A percentile compares a stretch with the other conserved stretches of the same genome.
Evolutionary conservation across 164 flowering plant species (phyloP).

Genomic region (Chimonanthus salicifolius): DNA sequence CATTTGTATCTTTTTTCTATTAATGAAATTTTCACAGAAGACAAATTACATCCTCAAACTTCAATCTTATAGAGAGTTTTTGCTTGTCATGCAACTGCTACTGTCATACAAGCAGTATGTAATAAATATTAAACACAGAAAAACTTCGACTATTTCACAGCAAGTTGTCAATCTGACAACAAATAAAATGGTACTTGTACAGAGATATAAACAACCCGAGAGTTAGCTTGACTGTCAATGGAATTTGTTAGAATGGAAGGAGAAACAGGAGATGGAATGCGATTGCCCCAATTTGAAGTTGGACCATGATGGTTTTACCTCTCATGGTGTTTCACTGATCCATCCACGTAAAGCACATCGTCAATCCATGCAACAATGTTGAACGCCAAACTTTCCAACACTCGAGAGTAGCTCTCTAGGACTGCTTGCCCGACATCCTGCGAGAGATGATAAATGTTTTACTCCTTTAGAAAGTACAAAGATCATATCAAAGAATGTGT

Average conservation of each 20-base stretch:
- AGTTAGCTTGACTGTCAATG: not conserved
- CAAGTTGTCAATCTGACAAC: constrained; percentile 11
- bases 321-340: constrained; percentile 29
- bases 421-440: constrained; percentile 96
- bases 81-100: not conserved
- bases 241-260: not conserved
- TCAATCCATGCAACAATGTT: constrained; percentile 91
- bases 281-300: not conserved
- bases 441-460: constrained; percentile 11
- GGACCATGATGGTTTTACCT: not conserved
- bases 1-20: too few relatives aligned
- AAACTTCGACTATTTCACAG: not conserved
- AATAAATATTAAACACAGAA: not conserved
- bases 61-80: too few relatives aligned
- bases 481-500: too few relatives aligned
- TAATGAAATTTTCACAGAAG: too few relatives aligned
- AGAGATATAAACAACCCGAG: not conserved
- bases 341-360: constrained; percentile 71
- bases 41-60: too few relatives aligned
- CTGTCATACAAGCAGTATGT: not conserved
- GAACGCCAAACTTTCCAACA: constrained; percentile 90
- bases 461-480: not conserved
- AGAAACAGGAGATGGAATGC: not conserved
- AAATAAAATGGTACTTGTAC: not conserved
- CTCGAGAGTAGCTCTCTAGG: constrained; percentile 93